phyloP scores from a whole-genome alignment of 805 yeast genomes.

The Grigorovia transvaalensis region DNA sequence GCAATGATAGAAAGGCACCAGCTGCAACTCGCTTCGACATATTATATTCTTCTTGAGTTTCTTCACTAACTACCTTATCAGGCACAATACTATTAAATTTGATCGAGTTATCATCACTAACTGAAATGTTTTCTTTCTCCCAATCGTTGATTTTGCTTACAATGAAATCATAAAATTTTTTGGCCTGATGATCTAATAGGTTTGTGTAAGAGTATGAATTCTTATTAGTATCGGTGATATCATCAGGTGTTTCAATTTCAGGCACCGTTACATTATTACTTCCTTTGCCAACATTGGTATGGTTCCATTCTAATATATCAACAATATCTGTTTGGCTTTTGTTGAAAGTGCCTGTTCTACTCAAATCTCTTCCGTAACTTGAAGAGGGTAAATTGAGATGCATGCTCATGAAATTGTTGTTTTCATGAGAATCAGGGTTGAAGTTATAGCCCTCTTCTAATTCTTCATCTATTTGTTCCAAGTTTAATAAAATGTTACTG shows the following conservation, averaged over 20 bases:
- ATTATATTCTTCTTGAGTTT: background rate
- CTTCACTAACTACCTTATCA: constrained; percentile 8
- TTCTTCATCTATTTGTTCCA: constrained; percentile 26
- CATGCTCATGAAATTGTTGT: constrained; percentile 9
- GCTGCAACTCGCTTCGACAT: constrained; percentile 21
- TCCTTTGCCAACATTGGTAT: background rate
- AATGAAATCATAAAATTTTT: constrained; percentile 22
- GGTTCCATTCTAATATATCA: background rate
- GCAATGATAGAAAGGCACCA: constrained; percentile 23
- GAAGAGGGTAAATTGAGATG: constrained; percentile 26
- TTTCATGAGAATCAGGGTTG: background rate
- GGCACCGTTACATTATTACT: background rate
- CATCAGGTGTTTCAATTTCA: background rate
- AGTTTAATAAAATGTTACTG: constrained; percentile 10
- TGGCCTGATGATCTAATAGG: constrained; percentile 11
- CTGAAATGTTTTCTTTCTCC: constrained; percentile 2
- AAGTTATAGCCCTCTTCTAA: constrained; percentile 10
- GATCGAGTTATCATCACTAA: constrained; percentile 8
- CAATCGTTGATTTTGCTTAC: constrained; percentile 13
- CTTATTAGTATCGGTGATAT: background rate
- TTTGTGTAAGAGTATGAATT: background rate
- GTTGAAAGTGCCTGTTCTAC: constrained; percentile 12
- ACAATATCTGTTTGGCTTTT: constrained; percentile 7
- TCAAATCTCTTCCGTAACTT: constrained; percentile 19
- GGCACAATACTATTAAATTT: constrained; percentile 24